Base-by-base conservation (phyloP, 1,284 basidiomycete genomes). In the Apiotrichum veenhuisii region DNA sequence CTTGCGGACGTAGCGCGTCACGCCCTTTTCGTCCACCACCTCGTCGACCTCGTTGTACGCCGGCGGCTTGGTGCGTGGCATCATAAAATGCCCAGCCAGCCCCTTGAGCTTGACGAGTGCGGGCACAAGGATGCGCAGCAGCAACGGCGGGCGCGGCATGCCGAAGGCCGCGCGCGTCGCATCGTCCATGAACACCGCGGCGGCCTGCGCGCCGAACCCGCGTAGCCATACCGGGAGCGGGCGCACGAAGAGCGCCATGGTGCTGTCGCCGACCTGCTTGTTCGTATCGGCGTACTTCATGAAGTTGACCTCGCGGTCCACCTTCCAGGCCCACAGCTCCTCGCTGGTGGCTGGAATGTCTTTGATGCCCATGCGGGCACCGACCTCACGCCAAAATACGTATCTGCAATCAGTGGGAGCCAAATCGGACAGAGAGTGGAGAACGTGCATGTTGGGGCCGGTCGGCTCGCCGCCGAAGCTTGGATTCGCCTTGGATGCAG, bases 361-460 rank as follows among this genome's bases (percentile, higher is more conserved):
- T 2, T 40, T 36, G 23, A 61, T 61, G 23, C 50, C 52, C 59
- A 61, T 61, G 20, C 59, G 59, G 3, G 59, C 59, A n/a, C 59
- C 59, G 20, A 61, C 46, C 40, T 61, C 59, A 42, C 59, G 59
- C 59, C 59, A 61, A 46, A 54, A 48, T 27, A 61, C 46, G 45
- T 61, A 61, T 18, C 57, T 58, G 45, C 2, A 15, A 37, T 51
- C 43, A 58, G 52, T 20, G 26, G 14, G n/a, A n/a, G n/a, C n/a
- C n/a, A n/a, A n/a, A n/a, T n/a, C n/a, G n/a, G n/a, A n/a, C n/a
- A n/a, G n/a, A n/a, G n/a, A n/a, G n/a, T n/a, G n/a, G n/a, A n/a
- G n/a, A n/a, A n/a, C n/a, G n/a, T n/a, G n/a, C n/a, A n/a, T n/a
- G n/a, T n/a, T n/a, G n/a, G n/a, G n/a, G n/a, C n/a, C n/a, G n/a